Conservation (phyloP, 306 rosid genomes). For the Bauhinia variegata region DNA sequence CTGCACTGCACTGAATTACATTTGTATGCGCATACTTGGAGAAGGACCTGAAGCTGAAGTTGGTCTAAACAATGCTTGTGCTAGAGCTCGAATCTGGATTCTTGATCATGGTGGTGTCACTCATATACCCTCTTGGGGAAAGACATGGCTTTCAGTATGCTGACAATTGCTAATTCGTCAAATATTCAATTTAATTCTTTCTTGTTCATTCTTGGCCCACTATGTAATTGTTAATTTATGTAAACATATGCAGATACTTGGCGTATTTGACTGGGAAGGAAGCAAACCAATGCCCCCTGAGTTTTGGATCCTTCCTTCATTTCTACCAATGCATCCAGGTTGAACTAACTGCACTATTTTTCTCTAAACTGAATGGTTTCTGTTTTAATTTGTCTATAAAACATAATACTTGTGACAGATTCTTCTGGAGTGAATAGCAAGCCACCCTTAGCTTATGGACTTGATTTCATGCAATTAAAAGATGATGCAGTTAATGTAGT, state of each 20-base stretch:
- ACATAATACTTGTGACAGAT: too few species aligned
- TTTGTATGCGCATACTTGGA: conserved; percentile 70
- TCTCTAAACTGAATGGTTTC: too few species aligned
- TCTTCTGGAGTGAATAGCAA: too few species aligned
- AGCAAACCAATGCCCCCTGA: conserved; percentile 85
- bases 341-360: too few species aligned
- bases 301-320: conserved; percentile 80
- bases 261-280: conserved; percentile 72
- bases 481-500: too few species aligned
- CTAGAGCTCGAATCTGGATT: conserved; percentile 72
- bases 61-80: conserved; percentile 63
- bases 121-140: conserved; percentile 85
- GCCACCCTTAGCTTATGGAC: too few species aligned
- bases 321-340: conserved; percentile 82
- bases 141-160: conserved; percentile 79
- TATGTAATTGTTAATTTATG: not conserved
- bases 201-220: not conserved
- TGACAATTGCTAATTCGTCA: too few species aligned
- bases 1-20: conserved; percentile 61
- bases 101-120: conserved; percentile 67
- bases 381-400: too few species aligned
- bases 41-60: conserved; percentile 71
- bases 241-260: conserved; percentile 50
- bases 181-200: not conserved
- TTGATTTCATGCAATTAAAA: too few species aligned